These are phyloP conservation scores for Aspergillus biplanus DNA, from an alignment of 495 filamentous ascomycete species.

Conservation along the genomic window DNA sequence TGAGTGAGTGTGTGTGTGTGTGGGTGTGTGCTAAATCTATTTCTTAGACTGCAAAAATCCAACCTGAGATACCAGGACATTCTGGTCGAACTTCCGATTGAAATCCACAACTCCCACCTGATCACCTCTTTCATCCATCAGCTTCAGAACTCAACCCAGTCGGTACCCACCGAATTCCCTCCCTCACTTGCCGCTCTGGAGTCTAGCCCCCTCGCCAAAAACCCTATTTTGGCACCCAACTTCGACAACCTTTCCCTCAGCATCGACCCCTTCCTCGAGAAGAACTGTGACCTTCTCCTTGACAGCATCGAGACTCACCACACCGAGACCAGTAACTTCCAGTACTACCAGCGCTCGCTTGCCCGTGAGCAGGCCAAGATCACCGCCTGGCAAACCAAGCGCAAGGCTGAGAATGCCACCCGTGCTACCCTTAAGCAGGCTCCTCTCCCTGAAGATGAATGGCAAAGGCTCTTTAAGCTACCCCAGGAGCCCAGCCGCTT, in stretches of 20 bases:
- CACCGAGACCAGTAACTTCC: conserved; percentile 97
- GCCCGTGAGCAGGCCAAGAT: conserved; percentile 96
- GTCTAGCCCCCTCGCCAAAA: conserved; percentile 48
- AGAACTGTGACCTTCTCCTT: conserved; percentile 92
- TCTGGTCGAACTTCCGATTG: conserved; percentile 86
- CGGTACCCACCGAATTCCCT: conserved; percentile 68
- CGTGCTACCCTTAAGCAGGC: conserved; percentile 85
- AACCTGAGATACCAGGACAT: conserved; percentile 94
- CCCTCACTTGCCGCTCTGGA: conserved; percentile 75
- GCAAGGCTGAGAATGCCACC: conserved; percentile 89
- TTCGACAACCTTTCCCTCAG: conserved; percentile 86
- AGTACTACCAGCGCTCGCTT: conserved; percentile 97
- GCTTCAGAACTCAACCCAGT: conserved; percentile 64
- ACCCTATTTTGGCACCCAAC: conserved; percentile 77
- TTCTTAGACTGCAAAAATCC: conserved; percentile 79
- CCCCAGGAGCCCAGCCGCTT: conserved; percentile 90
- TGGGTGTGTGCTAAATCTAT: conserved; percentile 23
- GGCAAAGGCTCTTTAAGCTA: conserved; percentile 96
- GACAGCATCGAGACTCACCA: conserved; percentile 97
- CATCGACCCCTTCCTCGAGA: conserved; percentile 98
- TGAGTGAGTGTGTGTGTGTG: too few species aligned
- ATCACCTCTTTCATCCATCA: conserved; percentile 94
- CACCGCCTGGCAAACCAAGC: conserved; percentile 91
- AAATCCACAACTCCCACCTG: conserved; percentile 95
- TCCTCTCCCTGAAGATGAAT: conserved; percentile 93